Conservation (phyloP, 257 asterid species). For the Linderniella brevidens region DNA sequence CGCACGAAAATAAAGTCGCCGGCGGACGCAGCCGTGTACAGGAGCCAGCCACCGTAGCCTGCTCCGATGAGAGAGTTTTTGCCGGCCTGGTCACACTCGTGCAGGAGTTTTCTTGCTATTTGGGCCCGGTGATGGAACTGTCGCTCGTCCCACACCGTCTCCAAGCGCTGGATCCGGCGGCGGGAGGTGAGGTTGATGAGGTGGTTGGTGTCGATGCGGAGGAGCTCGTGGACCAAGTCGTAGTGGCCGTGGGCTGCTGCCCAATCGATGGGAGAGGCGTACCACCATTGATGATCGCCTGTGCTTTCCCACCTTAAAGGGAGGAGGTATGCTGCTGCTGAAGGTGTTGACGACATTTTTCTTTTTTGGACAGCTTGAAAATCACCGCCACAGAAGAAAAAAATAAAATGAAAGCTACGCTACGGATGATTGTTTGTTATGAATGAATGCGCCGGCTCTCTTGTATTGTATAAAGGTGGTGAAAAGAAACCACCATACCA, state of each 20-base stretch:
- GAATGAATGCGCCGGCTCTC: no score
- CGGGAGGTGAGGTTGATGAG: conserved; percentile 78
- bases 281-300: conserved; percentile 99
- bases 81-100: conserved; percentile 38
- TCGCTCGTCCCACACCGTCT: conserved; percentile 91
- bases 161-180: conserved; percentile 73
- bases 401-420: no score
- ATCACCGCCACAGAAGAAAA: no score
- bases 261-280: conserved; percentile 90
- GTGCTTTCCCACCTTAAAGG: conserved; percentile 99
- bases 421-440: no score
- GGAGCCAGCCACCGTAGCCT: conserved; percentile 89
- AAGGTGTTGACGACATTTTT: no score
- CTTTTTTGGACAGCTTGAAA: no score
- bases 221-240: conserved; percentile 75
- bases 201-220: conserved; percentile 84
- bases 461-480: no score
- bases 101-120: conserved; percentile 44
- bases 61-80: conserved; percentile 50
- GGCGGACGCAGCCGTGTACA: conserved; percentile 88
- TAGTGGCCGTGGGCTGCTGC: conserved; percentile 97
- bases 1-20: conserved; percentile 57
- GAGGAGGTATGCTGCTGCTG: conserved; percentile 61
- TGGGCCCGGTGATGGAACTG: conserved; percentile 69
- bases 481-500: no score